Base-by-base conservation (phyloP, 148 eudicot genomes). In the Persicaria maculosa region DNA sequence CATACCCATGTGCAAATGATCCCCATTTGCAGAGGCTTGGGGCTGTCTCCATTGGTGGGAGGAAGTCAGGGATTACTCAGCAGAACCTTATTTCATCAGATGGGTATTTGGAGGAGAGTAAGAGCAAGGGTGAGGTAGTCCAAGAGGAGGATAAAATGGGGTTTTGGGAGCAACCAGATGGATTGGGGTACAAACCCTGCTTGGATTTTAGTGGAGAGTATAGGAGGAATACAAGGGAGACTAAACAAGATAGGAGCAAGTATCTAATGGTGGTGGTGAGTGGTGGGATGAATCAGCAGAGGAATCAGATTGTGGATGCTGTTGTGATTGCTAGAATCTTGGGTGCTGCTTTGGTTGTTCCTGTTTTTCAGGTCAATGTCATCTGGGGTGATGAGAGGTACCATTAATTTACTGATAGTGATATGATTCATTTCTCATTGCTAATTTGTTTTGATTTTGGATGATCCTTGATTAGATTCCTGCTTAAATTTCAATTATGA, bases 311-410 rank as follows among this genome's bases (percentile, higher is more conserved):
- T 82, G 96, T 95, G 53, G 98, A 95, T 82, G 98, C 98, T 59
- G 98, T 95, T 48, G 92, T 95, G 0, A 92, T 95, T 81, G 98
- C 98, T 2, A 79, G 98, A 44, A 86, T 95, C 64, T 93, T 95
- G 57, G 97, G 92, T 9, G 98, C 98, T 78, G 86, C 97, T 77
- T 84, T 95, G 69, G 96, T 95, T 79, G 96, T 92, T 31, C 98
- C 98, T 7, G 84, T 87, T 69, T 86, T 95, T 80, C 97, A 95
- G 79, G 94, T 92, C 70, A 95, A 92, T 71, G 88, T 90, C 65
- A 83, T 95, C 22, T 95, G 99, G 99, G 96, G 91, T 4, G 99
- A 95, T 89, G 96, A 92, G 73, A 95, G 99, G 99, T 95, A 48
- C 14, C 57, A 10, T 52, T 9, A 52, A 10, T 22, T 50, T 62